Base-by-base conservation (phyloP, 148 eudicot genomes). In the Drosera capensis region DNA sequence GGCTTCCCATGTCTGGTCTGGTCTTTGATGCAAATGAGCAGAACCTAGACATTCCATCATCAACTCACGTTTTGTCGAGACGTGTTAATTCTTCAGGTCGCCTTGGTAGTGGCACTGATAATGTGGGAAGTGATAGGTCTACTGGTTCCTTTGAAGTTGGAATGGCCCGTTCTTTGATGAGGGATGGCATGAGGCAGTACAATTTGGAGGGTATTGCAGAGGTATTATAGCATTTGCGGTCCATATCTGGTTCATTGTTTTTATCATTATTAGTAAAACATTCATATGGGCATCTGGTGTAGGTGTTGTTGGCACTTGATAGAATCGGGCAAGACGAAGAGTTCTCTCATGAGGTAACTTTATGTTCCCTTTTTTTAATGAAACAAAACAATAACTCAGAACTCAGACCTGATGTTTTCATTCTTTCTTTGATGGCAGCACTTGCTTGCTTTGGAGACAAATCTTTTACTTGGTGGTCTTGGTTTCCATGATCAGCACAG, bases 301-400 rank as follows among this genome's bases (percentile, higher is more conserved):
- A 83, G 97, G 71, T 81, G 56, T 42, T 90, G 24, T 49, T 78
- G 62, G 87, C 92, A 1, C 75, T 90, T 21, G 93, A 80, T 51
- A 75, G 94, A 54, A 74, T 88, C 47, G 94, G 73, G 54, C 86
- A 75, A 56, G 79, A 80, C 57, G 86, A 75, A 46, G 92, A 72
- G 66, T 70, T 77, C 26, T 62, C 80, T 35, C 68, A 73, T 67
- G 97, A 84, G 93, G 97, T 90, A 75, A 5, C 20, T 50, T 31
- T 24, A 8, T 30, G 7, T 8, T 25, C 36, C 23, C 25, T 13
- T 17, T 16, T 19, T 21, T 7, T 13, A 40, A 16, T 26, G 38
- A 7, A n/a, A n/a, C n/a, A n/a, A n/a, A n/a, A n/a, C 14, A 18
- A 15, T 23, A 25, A 47, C 56, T 45, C 14, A 6, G 18, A 2